A percentile compares a stretch with the other conserved stretches of the same genome.
These are phyloP conservation scores for Papiliotrema fonsecae DNA, from an alignment of 1,284 basidiomycete species.

Conservation along the genomic window DNA sequence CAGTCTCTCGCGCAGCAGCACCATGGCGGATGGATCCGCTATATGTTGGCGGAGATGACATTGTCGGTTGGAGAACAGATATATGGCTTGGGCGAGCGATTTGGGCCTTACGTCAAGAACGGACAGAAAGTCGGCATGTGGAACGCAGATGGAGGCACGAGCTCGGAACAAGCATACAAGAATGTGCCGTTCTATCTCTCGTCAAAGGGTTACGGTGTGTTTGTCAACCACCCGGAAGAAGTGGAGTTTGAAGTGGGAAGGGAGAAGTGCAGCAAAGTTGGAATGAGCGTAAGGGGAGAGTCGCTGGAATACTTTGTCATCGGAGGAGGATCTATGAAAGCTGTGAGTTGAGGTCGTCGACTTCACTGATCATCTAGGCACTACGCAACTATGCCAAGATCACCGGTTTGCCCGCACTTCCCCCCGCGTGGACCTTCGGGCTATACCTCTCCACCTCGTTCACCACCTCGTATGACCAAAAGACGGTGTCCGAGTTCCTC, in stretches of 20 bases:
- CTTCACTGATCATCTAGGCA: constrained; percentile 7
- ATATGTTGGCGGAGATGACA: constrained; percentile 63
- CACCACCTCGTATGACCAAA: constrained; percentile 61
- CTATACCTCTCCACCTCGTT: constrained; percentile 74
- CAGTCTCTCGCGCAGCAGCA: constrained; percentile 3
- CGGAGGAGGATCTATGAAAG: constrained; percentile 36
- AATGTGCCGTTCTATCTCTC: constrained; percentile 37
- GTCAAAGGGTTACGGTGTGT: constrained; percentile 64
- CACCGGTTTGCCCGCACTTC: constrained; percentile 49
- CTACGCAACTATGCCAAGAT: constrained; percentile 28
- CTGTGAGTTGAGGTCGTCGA: constrained; percentile 11
- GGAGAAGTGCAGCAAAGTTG: constrained; percentile 67
- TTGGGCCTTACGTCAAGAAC: constrained; percentile 68
- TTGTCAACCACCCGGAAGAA: constrained; percentile 70
- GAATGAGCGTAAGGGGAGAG: constrained; percentile 60
- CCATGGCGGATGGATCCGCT: constrained; percentile 26
- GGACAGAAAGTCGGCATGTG: constrained; percentile 61
- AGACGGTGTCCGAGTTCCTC: constrained; percentile 64
- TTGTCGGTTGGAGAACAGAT: constrained; percentile 64
- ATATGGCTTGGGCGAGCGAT: constrained; percentile 64
- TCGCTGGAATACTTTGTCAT: constrained; percentile 62
- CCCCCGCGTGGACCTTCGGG: constrained; percentile 68
- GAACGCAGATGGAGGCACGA: constrained; percentile 55
- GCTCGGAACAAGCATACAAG: constrained; percentile 66
- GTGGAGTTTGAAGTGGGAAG: constrained; percentile 64